Percentiles rank a stretch among this genome's conserved stretches.
Evolutionary conservation across 2,329 filamentous ascomycete species (phyloP).

Genomic region (Diaporthe citri): DNA sequence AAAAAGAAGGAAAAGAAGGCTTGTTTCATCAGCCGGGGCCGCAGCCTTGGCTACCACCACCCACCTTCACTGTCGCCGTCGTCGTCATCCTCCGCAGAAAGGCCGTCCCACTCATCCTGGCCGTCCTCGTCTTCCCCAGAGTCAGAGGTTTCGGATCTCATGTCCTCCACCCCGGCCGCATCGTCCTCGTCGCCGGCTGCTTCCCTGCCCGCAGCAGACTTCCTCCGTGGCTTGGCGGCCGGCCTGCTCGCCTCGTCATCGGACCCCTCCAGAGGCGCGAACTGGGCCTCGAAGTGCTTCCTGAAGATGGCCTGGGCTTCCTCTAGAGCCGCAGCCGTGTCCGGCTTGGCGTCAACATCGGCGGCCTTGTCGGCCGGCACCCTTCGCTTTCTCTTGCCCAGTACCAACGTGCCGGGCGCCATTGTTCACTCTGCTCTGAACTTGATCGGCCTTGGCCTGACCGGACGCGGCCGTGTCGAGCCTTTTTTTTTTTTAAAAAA

Average conservation of each 20-base stretch:
- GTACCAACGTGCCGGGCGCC: constrained; percentile 24
- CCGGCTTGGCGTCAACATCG: constrained; percentile 19
- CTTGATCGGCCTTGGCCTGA: constrained; percentile 4
- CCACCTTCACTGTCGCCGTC: constrained; percentile 40
- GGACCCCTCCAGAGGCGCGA: constrained; percentile 74
- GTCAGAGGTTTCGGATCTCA: constrained; percentile 38
- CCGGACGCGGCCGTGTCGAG: not conserved
- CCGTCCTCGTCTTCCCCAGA: constrained; percentile 51
- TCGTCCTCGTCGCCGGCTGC: constrained; percentile 47
- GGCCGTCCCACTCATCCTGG: constrained; percentile 70
- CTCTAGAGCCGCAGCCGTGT: constrained; percentile 50
- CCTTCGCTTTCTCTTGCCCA: constrained; percentile 39
- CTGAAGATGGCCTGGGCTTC: constrained; percentile 82
- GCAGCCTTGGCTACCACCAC: not conserved
- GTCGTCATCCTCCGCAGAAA: constrained; percentile 66
- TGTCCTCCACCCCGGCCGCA: constrained; percentile 45
- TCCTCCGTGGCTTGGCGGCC: constrained; percentile 10
- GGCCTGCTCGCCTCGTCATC: constrained; percentile 48
- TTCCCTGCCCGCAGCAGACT: constrained; percentile 51
- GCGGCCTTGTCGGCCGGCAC: constrained; percentile 24
- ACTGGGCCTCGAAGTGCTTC: constrained; percentile 88
- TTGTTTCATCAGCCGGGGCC: constrained; percentile 18
- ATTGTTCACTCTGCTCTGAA: constrained; percentile 12
- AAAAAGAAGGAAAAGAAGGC: not conserved
- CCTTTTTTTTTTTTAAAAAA: not conserved